These are phyloP conservation scores for Picochlorum costavermella DNA, from an alignment of 139 green algal genomes.

Conservation along the genomic window DNA sequence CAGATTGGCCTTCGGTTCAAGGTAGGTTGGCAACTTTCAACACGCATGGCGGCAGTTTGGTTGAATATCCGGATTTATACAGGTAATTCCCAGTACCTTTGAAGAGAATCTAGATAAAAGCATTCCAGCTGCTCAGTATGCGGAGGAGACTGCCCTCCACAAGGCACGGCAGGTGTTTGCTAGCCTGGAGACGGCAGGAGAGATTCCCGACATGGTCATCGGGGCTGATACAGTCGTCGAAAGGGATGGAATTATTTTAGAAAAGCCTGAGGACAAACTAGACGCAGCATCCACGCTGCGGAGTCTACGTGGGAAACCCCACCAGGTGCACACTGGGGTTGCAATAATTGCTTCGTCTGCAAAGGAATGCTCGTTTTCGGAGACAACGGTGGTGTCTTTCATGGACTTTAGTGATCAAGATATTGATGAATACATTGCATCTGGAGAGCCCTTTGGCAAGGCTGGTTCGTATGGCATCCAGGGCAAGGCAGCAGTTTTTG, in stretches of 20 bases:
- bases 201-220: slow-evolving; percentile 53
- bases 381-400: slow-evolving; percentile 73
- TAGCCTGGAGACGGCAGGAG: background rate
- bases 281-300: slow-evolving; percentile 63
- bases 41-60: too few relatives aligned
- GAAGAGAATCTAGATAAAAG: slow-evolving; percentile 67
- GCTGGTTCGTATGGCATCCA: slow-evolving; percentile 73
- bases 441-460: slow-evolving; percentile 75
- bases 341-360: slow-evolving; percentile 40
- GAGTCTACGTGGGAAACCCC: slow-evolving; percentile 47
- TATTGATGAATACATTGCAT: slow-evolving; percentile 69
- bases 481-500: slow-evolving; percentile 64
- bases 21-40: slow-evolving; percentile 6
- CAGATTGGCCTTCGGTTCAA: slow-evolving; percentile 50
- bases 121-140: slow-evolving; percentile 42
- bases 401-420: slow-evolving; percentile 41
- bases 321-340: slow-evolving; percentile 82
- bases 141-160: slow-evolving; percentile 51
- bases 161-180: slow-evolving; percentile 38
- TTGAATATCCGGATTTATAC: background rate
- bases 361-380: slow-evolving; percentile 42
- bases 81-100: slow-evolving; percentile 57
- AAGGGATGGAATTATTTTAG: slow-evolving; percentile 56
- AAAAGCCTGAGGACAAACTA: slow-evolving; percentile 67
- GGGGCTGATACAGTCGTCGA: slow-evolving; percentile 77